Evolutionary conservation across 352 stramenopile species (phyloP).

Genomic region (Nothophytophthora sp.): DNA sequence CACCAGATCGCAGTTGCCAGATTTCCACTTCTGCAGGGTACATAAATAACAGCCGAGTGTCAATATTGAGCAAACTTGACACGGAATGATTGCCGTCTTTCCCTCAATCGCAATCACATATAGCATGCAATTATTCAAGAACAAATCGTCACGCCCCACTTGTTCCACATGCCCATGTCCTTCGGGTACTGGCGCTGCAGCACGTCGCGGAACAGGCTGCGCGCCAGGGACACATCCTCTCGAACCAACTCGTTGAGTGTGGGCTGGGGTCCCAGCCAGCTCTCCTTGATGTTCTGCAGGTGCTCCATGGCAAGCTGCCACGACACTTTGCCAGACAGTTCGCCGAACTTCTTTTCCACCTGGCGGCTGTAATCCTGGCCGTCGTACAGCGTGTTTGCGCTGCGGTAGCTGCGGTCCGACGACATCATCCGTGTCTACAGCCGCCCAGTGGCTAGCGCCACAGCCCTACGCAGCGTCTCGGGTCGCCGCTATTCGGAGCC

Average conservation of each 20-base stretch:
- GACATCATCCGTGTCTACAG: slow-evolving; percentile 11
- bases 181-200: slow-evolving; percentile 77
- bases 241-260: slow-evolving; percentile 84
- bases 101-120: too few relatives aligned
- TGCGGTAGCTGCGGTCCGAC: slow-evolving; percentile 2
- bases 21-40: slow-evolving; percentile 82
- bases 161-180: slow-evolving; percentile 92
- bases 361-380: slow-evolving; percentile 68
- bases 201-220: slow-evolving; percentile 79
- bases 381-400: slow-evolving; percentile 63
- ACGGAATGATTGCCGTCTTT: too few relatives aligned
- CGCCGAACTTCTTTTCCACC: slow-evolving; percentile 78
- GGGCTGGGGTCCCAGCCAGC: slow-evolving; percentile 57
- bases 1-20: slow-evolving; percentile 77
- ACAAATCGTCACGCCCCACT: slow-evolving; percentile 83
- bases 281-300: slow-evolving; percentile 54
- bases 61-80: too few relatives aligned
- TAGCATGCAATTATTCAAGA: too few relatives aligned
- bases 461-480: slow-evolving; percentile 3
- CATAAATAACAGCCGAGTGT: too few relatives aligned
- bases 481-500: slow-evolving; percentile 9
- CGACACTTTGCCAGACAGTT: slow-evolving; percentile 70
- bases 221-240: slow-evolving; percentile 68
- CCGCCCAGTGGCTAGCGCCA: not conserved
- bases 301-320: slow-evolving; percentile 74